Evolutionary conservation across 2,329 filamentous ascomycete genomes (phyloP).

Genomic region (Ascochyta viciae-villosae): DNA sequence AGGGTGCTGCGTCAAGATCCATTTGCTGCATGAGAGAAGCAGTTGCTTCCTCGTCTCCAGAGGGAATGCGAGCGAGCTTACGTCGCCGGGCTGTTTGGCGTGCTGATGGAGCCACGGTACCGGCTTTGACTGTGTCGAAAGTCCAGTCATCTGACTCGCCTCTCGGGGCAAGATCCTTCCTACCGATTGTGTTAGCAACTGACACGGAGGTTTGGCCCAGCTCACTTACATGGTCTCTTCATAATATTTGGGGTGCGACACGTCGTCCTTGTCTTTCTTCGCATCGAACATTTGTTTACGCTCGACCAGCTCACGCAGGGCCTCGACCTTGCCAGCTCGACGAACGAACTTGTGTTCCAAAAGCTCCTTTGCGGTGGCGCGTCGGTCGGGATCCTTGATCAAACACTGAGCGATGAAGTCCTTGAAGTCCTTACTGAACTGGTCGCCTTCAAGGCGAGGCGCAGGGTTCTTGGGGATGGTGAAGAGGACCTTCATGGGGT

Average conservation of each 20-base stretch:
- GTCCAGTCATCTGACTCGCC: constrained; percentile 80
- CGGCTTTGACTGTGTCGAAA: constrained; percentile 86
- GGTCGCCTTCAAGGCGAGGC: constrained; percentile 78
- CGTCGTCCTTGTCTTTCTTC: constrained; percentile 63
- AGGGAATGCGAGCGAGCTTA: constrained; percentile 56
- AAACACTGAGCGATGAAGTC: constrained; percentile 92
- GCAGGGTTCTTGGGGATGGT: constrained; percentile 91
- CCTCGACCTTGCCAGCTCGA: constrained; percentile 85
- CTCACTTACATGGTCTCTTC: constrained; percentile 79
- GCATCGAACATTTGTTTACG: constrained; percentile 84
- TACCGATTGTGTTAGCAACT: constrained; percentile 19
- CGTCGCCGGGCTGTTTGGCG: constrained; percentile 58
- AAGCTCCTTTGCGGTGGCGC: constrained; percentile 85
- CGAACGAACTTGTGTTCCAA: constrained; percentile 88
- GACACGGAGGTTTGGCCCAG: background rate
- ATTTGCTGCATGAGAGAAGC: constrained; percentile 51
- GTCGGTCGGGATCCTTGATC: constrained; percentile 85
- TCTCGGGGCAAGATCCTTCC: constrained; percentile 44
- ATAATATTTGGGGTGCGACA: constrained; percentile 80
- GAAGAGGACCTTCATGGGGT: constrained; percentile 98
- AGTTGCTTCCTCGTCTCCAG: constrained; percentile 43
- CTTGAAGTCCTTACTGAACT: constrained; percentile 89
- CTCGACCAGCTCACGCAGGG: constrained; percentile 84
- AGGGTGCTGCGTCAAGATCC: constrained; percentile 54
- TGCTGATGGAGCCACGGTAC: constrained; percentile 62